Percentiles rank a stretch among this genome's conserved stretches.
Evolutionary conservation across 495 filamentous ascomycete species (phyloP).

Genomic region (Daldinia loculata): DNA sequence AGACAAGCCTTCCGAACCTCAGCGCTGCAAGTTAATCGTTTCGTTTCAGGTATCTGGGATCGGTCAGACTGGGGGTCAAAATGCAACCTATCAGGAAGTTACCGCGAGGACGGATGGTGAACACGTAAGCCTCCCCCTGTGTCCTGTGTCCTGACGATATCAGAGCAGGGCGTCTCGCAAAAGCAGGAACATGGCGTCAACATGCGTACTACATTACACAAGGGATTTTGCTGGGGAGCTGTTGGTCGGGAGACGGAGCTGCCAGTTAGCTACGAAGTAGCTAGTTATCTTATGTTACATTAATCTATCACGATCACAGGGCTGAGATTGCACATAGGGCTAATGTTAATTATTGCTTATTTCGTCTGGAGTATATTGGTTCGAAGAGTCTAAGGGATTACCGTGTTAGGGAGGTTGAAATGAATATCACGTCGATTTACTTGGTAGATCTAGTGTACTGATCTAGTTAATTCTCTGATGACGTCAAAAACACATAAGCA

Average conservation of each 20-base stretch:
- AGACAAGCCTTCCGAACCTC: conserved; percentile 12
- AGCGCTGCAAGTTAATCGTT: conserved; percentile 12
- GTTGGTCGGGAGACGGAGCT: not conserved
- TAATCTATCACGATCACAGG: conserved; percentile 1
- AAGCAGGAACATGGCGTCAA: conserved; percentile 15
- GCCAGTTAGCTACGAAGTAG: not conserved
- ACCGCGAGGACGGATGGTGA: conserved; percentile 7
- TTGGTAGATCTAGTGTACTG: not conserved
- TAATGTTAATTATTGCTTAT: not conserved
- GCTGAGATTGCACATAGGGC: not conserved
- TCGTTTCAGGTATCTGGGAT: conserved; percentile 30
- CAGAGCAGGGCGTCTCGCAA: not conserved
- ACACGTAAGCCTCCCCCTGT: conserved; percentile 19
- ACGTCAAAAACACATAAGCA: not conserved
- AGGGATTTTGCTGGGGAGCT: not conserved
- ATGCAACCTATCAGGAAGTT: conserved; percentile 22
- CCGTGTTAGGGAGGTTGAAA: not conserved
- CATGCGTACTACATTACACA: not conserved
- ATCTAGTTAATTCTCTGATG: not conserved
- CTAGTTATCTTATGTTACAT: not conserved
- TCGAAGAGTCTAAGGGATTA: not conserved
- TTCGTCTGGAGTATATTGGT: not conserved
- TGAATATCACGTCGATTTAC: not conserved
- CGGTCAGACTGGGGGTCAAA: conserved; percentile 26
- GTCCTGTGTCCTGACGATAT: not conserved